A percentile compares a stretch with the other conserved stretches of the same genome.
Conservation (phyloP, 257 asterid genomes). For the Plectranthus barbatus region DNA sequence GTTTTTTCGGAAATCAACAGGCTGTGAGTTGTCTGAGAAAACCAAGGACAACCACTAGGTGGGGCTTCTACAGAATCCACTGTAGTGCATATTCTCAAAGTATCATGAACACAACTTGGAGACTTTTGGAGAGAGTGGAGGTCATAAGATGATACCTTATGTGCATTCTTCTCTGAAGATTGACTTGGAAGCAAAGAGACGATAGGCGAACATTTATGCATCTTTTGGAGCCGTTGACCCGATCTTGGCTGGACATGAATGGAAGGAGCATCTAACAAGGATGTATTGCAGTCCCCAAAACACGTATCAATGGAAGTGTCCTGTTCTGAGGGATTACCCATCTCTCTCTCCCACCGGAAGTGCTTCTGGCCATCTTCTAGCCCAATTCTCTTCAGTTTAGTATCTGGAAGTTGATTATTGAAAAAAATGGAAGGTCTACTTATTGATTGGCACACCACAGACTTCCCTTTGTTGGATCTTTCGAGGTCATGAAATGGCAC, state of each 20-base stretch:
- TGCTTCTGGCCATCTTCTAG: slow-evolving; percentile 16
- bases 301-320: slow-evolving; percentile 10
- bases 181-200: slow-evolving; percentile 4
- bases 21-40: slow-evolving; percentile 49
- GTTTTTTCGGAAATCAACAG: slow-evolving; percentile 31
- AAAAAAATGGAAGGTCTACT: slow-evolving; percentile 1
- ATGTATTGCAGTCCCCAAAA: slow-evolving; percentile 11
- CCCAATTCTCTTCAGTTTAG: slow-evolving; percentile 16
- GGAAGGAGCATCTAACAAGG: slow-evolving; percentile 21
- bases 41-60: slow-evolving; percentile 26
- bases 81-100: slow-evolving; percentile 43
- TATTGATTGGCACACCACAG: neutral
- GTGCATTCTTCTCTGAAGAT: slow-evolving; percentile 14
- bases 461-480: slow-evolving; percentile 29
- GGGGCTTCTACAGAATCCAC: slow-evolving; percentile 29
- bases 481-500: slow-evolving; percentile 7
- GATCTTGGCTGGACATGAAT: slow-evolving; percentile 3
- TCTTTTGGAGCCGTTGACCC: slow-evolving; percentile 18
- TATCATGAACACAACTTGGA: slow-evolving; percentile 26
- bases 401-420: slow-evolving; percentile 14
- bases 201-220: slow-evolving; percentile 14
- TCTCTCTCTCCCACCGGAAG: slow-evolving; percentile 14
- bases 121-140: slow-evolving; percentile 23
- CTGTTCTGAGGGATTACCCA: slow-evolving; percentile 6
- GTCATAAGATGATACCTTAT: slow-evolving; percentile 11